These are phyloP conservation scores for Trichosporon sp. DNA, from an alignment of 1,284 basidiomycete genomes.

Conservation along the genomic window DNA sequence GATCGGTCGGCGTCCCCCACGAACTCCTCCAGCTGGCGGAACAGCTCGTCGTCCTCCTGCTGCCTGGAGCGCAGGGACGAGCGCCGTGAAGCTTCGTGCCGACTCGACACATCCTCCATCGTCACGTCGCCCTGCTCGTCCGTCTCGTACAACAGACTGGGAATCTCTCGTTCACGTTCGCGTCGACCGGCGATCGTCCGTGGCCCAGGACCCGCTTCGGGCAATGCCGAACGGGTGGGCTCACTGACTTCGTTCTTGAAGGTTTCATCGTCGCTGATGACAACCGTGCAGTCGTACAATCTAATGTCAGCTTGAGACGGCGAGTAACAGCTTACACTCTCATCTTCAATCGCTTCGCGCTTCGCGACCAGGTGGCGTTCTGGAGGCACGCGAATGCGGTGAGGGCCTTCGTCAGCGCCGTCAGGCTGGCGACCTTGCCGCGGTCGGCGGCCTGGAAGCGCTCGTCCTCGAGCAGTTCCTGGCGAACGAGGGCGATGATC, in stretches of 20 bases:
- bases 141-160: conserved; percentile 4
- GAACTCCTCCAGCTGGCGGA: conserved; percentile 45
- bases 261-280: conserved; percentile 50
- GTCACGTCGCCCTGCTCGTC: conserved; percentile 28
- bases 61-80: conserved; percentile 18
- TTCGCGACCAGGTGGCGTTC: conserved; percentile 58
- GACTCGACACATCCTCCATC: conserved; percentile 23
- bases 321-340: conserved; percentile 48
- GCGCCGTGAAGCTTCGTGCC: background rate
- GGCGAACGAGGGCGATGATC: conserved; percentile 59
- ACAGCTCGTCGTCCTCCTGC: conserved; percentile 37
- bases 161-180: conserved; percentile 7
- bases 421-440: conserved; percentile 49
- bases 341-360: conserved; percentile 51
- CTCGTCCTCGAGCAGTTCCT: conserved; percentile 57
- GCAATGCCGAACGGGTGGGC: background rate
- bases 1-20: conserved; percentile 42
- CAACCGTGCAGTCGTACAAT: conserved; percentile 59
- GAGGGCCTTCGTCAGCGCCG: conserved; percentile 59
- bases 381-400: conserved; percentile 62
- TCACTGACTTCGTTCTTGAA: conserved; percentile 20
- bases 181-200: conserved; percentile 12
- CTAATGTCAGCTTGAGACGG: conserved; percentile 30
- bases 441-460: conserved; percentile 49
- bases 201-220: conserved; percentile 20